A percentile compares a stretch with the other conserved stretches of the same genome.
phyloP scores from a whole-genome alignment of 192 early-diverging fungal species.

The Mortierella alpina region DNA sequence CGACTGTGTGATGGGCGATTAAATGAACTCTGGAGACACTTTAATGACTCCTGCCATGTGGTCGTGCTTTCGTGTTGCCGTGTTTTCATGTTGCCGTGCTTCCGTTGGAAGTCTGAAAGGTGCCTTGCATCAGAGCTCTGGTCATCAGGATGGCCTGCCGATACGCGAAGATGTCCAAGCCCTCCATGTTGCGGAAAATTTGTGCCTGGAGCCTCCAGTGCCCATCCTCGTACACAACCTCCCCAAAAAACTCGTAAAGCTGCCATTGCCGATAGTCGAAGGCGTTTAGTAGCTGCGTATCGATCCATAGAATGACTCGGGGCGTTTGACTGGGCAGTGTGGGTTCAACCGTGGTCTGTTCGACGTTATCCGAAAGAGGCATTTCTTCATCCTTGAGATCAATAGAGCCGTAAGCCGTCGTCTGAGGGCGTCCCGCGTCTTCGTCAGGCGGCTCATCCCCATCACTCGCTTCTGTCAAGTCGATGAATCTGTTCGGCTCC shows the following conservation, averaged over 20 bases:
- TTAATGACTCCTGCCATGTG: no score
- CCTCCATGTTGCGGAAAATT: conserved; percentile 23
- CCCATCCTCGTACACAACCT: conserved; percentile 11
- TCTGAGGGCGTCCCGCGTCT: not conserved
- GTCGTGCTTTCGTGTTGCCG: no score
- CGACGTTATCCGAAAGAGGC: not conserved
- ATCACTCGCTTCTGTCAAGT: conserved; percentile 18
- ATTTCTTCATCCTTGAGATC: not conserved
- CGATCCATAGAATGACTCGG: conserved; percentile 26
- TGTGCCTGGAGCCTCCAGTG: conserved; percentile 27
- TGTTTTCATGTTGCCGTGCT: no score
- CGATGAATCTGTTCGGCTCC: not conserved
- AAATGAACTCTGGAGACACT: no score
- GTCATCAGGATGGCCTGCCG: conserved; percentile 24
- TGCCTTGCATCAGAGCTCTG: conserved; percentile 5
- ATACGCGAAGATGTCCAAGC: conserved; percentile 29
- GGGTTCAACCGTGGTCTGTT: not conserved
- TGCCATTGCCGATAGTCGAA: conserved; percentile 1
- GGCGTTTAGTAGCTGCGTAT: conserved; percentile 9
- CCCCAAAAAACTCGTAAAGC: conserved; percentile 29
- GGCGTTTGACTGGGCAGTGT: not conserved
- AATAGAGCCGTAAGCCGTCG: not conserved
- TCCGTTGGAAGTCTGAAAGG: not conserved
- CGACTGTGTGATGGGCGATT: no score
- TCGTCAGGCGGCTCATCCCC: conserved; percentile 7